Base-by-base conservation (phyloP, 1,284 basidiomycete species). In the Puccinia brachypodii region DNA sequence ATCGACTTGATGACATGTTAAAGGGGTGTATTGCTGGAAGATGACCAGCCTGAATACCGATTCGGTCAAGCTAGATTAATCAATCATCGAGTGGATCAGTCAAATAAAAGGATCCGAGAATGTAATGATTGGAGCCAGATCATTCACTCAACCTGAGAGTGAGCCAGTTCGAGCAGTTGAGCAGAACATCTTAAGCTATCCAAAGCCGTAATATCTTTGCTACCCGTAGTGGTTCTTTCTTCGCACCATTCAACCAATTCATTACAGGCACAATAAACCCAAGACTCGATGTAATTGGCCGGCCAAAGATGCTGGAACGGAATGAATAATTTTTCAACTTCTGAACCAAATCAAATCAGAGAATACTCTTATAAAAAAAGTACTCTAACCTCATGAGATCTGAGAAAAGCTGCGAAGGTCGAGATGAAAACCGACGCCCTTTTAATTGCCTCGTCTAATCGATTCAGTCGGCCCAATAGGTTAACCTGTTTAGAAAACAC, bases 211-310 rank as follows among this genome's bases (percentile, higher is more conserved):
- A 83, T 84, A 47, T 84, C 82, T 33, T 83, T 83, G 84, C 82
- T 90, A 36, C 90, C 92, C 2, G 60, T 58, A 86, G 88, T 91
- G 86, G 91, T 89, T 94, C 94, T 96, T 3, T 88, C 87, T 84
- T 95, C 93, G 84, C 92, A 94, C 84, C 92, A 92, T 25, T 94
- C 92, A 16, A 96, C 91, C 60, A 93, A 91, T 84, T 93, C 94
- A 77, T 96, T 88, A 31, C 94, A 92, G 0, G 95, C 94, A 13
- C 93, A 94, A 87, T 95, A 98, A 31, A 91, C 93, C 96, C 97
- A 99, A 0, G 93, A 92, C 86, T 98, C 94, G 56, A 75, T 40
- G 53, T 50, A 56, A 77, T 78, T 73, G 74, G 60, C 31, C 31
- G 69, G 36, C 44, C 62, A 60, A 64, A 38, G 50, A 58, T 76